phyloP scores from a whole-genome alignment of 495 filamentous ascomycete genomes.

The Amniculicola lignicola region DNA sequence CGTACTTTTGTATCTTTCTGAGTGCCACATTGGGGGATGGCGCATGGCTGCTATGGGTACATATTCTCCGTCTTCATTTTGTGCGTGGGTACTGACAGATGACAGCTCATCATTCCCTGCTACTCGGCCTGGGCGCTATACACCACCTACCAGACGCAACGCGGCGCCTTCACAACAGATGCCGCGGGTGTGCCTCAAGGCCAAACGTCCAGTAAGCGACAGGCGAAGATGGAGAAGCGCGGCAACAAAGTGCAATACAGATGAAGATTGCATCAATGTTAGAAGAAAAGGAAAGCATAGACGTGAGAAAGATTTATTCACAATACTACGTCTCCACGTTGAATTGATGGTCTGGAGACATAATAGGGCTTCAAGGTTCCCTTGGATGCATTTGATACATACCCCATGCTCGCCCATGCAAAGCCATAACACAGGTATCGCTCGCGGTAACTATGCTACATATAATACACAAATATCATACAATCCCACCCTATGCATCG shows the following conservation, averaged over 20 bases:
- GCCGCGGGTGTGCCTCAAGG: conserved; percentile 19
- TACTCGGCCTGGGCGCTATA: conserved; percentile 40
- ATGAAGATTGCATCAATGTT: conserved; percentile 22
- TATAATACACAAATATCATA: conserved; percentile 28
- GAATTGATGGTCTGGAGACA: too few species aligned
- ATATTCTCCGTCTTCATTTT: neutral
- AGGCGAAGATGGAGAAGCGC: conserved; percentile 44
- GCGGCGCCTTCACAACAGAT: conserved; percentile 33
- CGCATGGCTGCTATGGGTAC: conserved; percentile 38
- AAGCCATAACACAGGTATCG: too few species aligned
- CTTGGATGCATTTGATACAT: too few species aligned
- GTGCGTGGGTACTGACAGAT: too few species aligned
- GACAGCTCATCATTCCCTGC: too few species aligned
- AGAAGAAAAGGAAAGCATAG: too few species aligned
- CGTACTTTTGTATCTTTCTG: conserved; percentile 51
- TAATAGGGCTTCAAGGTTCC: too few species aligned
- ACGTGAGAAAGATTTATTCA: too few species aligned
- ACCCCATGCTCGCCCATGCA: too few species aligned
- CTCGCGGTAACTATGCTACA: neutral
- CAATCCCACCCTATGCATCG: conserved; percentile 32
- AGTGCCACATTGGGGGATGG: conserved; percentile 40
- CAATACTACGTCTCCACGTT: too few species aligned
- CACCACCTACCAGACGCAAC: conserved; percentile 37
- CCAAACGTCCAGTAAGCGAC: conserved; percentile 38
- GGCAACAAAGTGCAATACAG: conserved; percentile 42